These are phyloP conservation scores for Sarocladium strictum DNA, from an alignment of 2,329 filamentous ascomycete species.

Conservation along the genomic window DNA sequence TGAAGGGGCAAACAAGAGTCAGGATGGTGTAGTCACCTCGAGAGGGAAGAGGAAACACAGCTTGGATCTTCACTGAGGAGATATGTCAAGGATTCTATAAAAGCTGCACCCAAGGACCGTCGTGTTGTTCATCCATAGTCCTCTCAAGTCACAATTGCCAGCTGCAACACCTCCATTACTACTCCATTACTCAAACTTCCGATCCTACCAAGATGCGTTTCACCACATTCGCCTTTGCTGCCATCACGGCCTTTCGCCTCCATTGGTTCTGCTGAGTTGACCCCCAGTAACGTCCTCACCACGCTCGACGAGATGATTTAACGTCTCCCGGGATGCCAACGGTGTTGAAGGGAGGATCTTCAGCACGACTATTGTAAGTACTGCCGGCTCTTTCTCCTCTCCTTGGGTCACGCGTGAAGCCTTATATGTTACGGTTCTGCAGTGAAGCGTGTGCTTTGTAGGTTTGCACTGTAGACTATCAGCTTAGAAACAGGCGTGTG, in stretches of 20 bases:
- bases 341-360: slow-evolving; percentile 2
- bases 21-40: background rate
- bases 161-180: background rate
- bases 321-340: slow-evolving; percentile 12
- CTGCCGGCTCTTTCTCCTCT: too few relatives aligned
- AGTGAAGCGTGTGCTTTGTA: too few relatives aligned
- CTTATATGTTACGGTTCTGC: too few relatives aligned
- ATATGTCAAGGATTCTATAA: too few relatives aligned
- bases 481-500: too few relatives aligned
- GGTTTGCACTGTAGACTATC: too few relatives aligned
- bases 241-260: slow-evolving; percentile 14
- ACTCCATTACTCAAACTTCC: background rate
- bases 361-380: too few relatives aligned
- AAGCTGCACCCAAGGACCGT: too few relatives aligned
- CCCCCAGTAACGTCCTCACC: slow-evolving; percentile 10
- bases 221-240: slow-evolving; percentile 11
- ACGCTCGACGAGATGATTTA: slow-evolving; percentile 13
- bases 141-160: background rate
- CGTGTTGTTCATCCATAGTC: too few relatives aligned
- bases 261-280: slow-evolving; percentile 11
- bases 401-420: too few relatives aligned
- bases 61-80: background rate
- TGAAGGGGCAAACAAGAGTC: background rate
- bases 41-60: background rate
- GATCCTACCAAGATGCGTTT: slow-evolving; percentile 2